Conservation (phyloP, 257 asterid genomes). For the Schizonepeta tenuifolia region DNA sequence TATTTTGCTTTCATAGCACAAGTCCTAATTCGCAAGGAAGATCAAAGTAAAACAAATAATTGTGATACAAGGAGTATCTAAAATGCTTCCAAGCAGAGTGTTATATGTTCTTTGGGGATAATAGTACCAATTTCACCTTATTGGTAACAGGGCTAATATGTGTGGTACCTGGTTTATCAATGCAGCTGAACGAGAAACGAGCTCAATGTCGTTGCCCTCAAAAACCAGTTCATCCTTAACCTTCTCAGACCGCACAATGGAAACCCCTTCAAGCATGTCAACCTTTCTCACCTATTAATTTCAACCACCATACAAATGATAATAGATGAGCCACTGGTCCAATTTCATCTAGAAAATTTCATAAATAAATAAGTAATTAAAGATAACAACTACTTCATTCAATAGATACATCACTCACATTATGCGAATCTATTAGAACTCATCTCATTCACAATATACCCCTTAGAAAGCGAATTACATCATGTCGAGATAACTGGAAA, state of each 20-base stretch:
- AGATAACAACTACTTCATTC: not conserved
- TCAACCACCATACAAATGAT: too few relatives aligned
- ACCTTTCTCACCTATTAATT: conserved; percentile 73
- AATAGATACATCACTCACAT: not conserved
- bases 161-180: conserved; percentile 68
- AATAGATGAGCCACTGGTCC: too few relatives aligned
- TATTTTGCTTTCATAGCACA: not conserved
- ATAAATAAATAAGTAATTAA: too few relatives aligned
- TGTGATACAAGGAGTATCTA: too few relatives aligned
- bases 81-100: not conserved
- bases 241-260: conserved; percentile 74
- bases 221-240: conserved; percentile 78
- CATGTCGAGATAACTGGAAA: not conserved
- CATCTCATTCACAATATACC: not conserved
- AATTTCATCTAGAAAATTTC: too few relatives aligned
- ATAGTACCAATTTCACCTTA: not conserved
- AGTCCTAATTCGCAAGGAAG: not conserved
- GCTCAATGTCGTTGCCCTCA: conserved; percentile 85
- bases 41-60: not conserved
- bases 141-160: not conserved
- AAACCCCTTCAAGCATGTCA: conserved; percentile 81
- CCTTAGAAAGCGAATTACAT: not conserved
- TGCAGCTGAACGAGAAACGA: conserved; percentile 77
- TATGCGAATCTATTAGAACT: not conserved
- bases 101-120: not conserved